These are phyloP conservation scores for Hymenoscyphus fructigenus DNA, from an alignment of 2,329 filamentous ascomycete genomes.

Conservation along the genomic window DNA sequence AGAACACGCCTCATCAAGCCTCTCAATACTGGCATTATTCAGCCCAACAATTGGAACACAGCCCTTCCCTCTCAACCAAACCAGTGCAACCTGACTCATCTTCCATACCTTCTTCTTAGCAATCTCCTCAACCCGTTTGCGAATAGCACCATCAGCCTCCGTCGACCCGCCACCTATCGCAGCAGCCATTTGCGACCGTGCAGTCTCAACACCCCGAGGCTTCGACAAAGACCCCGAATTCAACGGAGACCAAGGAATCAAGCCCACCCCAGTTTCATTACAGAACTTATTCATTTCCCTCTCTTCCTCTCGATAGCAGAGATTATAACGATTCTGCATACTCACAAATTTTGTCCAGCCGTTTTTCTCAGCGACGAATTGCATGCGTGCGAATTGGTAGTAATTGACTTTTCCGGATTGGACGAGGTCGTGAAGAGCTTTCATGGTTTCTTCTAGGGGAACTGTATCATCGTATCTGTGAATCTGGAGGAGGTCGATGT, in stretches of 20 bases:
- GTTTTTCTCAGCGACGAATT: slow-evolving; percentile 49
- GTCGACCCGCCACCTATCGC: slow-evolving; percentile 36
- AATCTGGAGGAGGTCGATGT: slow-evolving; percentile 61
- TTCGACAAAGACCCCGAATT: slow-evolving; percentile 10
- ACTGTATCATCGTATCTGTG: slow-evolving; percentile 53
- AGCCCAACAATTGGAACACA: slow-evolving; percentile 50
- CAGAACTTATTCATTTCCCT: slow-evolving; percentile 43
- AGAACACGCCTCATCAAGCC: slow-evolving; percentile 52
- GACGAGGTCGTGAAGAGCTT: slow-evolving; percentile 56
- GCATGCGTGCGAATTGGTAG: slow-evolving; percentile 48
- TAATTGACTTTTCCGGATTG: slow-evolving; percentile 55
- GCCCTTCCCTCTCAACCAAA: slow-evolving; percentile 48
- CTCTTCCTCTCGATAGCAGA: slow-evolving; percentile 57
- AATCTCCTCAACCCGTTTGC: slow-evolving; percentile 53
- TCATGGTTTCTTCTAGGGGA: slow-evolving; percentile 58
- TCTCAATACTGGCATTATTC: slow-evolving; percentile 40
- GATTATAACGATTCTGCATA: slow-evolving; percentile 56
- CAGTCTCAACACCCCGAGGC: slow-evolving; percentile 10
- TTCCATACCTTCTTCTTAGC: slow-evolving; percentile 54
- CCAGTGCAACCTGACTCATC: slow-evolving; percentile 57
- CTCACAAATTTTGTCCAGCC: slow-evolving; percentile 55
- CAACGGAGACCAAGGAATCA: slow-evolving; percentile 34
- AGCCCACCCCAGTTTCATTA: slow-evolving; percentile 42
- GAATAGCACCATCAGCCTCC: slow-evolving; percentile 50
- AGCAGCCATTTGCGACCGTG: not conserved